Evolutionary conservation across 2,329 filamentous ascomycete species (phyloP), one percentile per base, ranked within the genome.

Genomic region (Cordyceps pruinosa): DNA sequence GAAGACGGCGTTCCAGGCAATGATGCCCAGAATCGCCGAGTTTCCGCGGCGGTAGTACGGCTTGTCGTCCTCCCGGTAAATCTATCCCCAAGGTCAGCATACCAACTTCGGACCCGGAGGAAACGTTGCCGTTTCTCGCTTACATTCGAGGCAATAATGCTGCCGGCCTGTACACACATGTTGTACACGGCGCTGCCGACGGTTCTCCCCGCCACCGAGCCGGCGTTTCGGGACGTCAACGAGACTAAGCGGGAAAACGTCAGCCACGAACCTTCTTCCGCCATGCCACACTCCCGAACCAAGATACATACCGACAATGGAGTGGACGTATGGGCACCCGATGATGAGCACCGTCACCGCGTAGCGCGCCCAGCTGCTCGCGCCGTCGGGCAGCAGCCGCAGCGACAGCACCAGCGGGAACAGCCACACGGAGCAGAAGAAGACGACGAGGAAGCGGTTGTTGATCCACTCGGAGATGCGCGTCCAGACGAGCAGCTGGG

Each of bases 101-200:
- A 9, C n/a, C n/a, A 3, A 26, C 21, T 13, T 23, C 4, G 10
- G 15, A 19, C 28, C 6, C 4, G 3, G 15, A 13, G 34, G 19
- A 10, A 41, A 23, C 8, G 8, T 3, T 15, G 26, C 5, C 3
- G 4, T 19, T 19, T 5, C 37, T 2, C 7, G 8, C 56, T 54
- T 19, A 58, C 57, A 58, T 76, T 76, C 32, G 70, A 68, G 1
- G 66, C 61, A 50, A 75, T 74, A 32, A 78, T 73, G 1, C 66
- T 69, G n/a, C 71, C 69, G 0, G 72, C 69, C 61, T 79, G 76
- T 2, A 75, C 71, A 28, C 69, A 74, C 75, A 79, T 79, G 64
- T 86, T 87, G 68, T 87, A 87, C n/a, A 83, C 70, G 0, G 82
- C 84, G 0, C 82, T 79, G 0, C 82, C 81, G 4, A 88, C 82